phyloP scores from a whole-genome alignment of 192 early-diverging fungal species.

The Coemansia sp. region DNA sequence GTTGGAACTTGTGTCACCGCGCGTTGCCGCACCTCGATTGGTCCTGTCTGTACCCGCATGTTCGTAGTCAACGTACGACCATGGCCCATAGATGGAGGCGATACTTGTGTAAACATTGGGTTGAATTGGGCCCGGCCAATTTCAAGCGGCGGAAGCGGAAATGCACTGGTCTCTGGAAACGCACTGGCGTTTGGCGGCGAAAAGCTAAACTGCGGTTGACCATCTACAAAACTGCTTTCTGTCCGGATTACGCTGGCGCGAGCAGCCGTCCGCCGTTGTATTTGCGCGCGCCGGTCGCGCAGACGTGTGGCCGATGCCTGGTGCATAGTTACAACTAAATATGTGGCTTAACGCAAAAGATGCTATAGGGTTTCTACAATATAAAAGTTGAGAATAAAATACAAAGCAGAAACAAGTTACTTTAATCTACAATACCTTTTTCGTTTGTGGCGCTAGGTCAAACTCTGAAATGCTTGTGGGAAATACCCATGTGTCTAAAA shows the following conservation, averaged over 20 bases:
- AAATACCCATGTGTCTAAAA: background rate
- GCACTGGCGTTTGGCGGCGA: background rate
- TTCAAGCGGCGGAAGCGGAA: background rate
- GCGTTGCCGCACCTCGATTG: background rate
- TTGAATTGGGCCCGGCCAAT: background rate
- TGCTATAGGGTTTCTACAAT: too few relatives aligned
- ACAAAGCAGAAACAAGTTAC: background rate
- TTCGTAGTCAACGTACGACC: background rate
- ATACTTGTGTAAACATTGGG: too few relatives aligned
- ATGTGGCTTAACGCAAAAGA: background rate
- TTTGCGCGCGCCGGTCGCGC: slow-evolving; percentile 1
- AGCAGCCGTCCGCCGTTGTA: background rate
- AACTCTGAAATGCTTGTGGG: slow-evolving; percentile 1
- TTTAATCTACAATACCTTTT: background rate
- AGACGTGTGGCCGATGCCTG: slow-evolving; percentile 3
- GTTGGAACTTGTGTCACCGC: background rate
- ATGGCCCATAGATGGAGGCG: background rate
- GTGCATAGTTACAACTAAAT: background rate
- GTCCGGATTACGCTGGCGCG: background rate
- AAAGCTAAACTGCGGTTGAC: slow-evolving; percentile 9
- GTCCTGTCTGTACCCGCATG: background rate
- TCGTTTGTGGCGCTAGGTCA: background rate
- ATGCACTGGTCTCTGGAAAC: background rate
- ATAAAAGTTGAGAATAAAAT: background rate
- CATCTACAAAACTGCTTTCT: background rate